Percentiles rank a stretch among this genome's conserved stretches.
Evolutionary conservation across 164 flowering plant genomes (phyloP).

Genomic region (Tetracentron sinense): DNA sequence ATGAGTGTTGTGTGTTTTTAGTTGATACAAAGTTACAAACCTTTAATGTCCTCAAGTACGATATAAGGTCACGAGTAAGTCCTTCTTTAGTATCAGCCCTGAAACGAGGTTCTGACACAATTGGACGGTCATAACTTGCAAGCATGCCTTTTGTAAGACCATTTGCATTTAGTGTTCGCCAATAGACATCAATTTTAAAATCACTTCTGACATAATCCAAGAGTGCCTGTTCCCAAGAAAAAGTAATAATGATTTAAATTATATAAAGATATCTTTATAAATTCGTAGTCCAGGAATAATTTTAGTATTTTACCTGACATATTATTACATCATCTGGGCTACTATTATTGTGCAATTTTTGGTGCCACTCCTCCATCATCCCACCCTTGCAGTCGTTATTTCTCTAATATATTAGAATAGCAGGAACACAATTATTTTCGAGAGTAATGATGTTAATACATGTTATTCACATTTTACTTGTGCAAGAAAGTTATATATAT

Average conservation of each 20-base stretch:
- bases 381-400: slow-evolving; percentile 34
- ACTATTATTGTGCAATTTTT: slow-evolving; percentile 31
- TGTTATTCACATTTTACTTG: neutral
- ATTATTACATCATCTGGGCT: slow-evolving; percentile 32
- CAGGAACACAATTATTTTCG: neutral
- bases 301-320: slow-evolving; percentile 30
- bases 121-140: slow-evolving; percentile 31
- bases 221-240: slow-evolving; percentile 23
- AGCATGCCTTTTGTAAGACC: slow-evolving; percentile 19
- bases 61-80: slow-evolving; percentile 25
- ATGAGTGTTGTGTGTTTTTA: too few relatives aligned
- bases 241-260: slow-evolving; percentile 1
- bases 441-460: neutral
- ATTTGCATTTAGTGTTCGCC: slow-evolving; percentile 23
- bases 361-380: slow-evolving; percentile 40
- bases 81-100: slow-evolving; percentile 21
- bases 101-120: slow-evolving; percentile 28
- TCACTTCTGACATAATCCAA: slow-evolving; percentile 27
- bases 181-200: slow-evolving; percentile 22
- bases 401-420: slow-evolving; percentile 18
- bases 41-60: slow-evolving; percentile 32
- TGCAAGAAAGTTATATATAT: too few relatives aligned
- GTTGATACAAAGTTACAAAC: too few relatives aligned
- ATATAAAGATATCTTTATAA: neutral
- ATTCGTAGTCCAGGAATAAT: slow-evolving; percentile 2